Base-by-base conservation (phyloP, 768 basidiomycete species). In the Boletus reticulatus region DNA sequence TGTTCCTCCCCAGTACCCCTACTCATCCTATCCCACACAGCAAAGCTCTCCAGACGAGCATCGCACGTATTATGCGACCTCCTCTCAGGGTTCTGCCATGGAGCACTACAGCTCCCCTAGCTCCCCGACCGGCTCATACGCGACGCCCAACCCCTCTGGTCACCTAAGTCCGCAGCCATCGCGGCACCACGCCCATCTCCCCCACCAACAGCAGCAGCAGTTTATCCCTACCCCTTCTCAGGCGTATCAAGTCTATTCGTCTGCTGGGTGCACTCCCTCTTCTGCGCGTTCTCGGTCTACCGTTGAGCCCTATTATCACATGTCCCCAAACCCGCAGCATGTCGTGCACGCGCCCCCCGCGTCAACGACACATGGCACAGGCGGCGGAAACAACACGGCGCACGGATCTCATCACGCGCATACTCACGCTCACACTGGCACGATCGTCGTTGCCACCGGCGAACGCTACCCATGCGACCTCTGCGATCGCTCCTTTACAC, bases 401-500 rank as follows among this genome's bases (percentile, higher is more conserved):
- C 62, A 66, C 22, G 44, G 49, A 39, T 6, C 43, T 24, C 55
- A 65, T 47, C 56, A 53, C 7, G 1, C 50, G 38, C 58, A 58
- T 37, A 8, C 27, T 29, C 38, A 4, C 37, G 55, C 59, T 2
- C 63, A 66, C n/a, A 50, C 59, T 4, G 27, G 56, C 37, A 64
- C 61, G 24, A 52, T 63, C 12, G 45, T 50, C 11, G 59, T 36
- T 8, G 53, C 69, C 6, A 55, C 70, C 8, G 80, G 79, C 47
- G 88, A 89, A 65, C 82, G 87, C 38, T 88, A 80, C 73, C 76
- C 79, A 53, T 92, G 89, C 73, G 82, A 87, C 54, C 80, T 81
- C 60, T 92, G 89, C 69, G 84, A 84, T 50, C 87, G 87, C 71
- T 86, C 88, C 24, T 92, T 92, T 69, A 89, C 88, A 34, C 82